Evolutionary conservation across 1,284 basidiomycete genomes (phyloP).

Genomic region (Earliella scabrosa): DNA sequence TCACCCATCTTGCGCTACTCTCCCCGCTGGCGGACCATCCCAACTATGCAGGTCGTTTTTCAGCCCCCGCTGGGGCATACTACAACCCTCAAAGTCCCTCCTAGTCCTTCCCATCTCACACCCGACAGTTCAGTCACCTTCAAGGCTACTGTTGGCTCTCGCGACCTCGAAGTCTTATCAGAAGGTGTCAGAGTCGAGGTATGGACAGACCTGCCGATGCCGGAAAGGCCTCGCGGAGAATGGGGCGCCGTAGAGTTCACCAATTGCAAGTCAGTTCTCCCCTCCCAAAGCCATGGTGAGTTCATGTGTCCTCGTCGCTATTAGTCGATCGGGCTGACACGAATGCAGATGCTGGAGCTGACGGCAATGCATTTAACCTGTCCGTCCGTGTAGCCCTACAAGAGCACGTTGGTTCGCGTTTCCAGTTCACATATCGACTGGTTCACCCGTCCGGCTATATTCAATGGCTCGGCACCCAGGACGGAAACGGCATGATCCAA

Average conservation of each 20-base stretch:
- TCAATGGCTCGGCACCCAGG: constrained; percentile 34
- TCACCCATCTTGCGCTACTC: too few relatives aligned
- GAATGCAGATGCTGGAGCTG: neutral
- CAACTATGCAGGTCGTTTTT: constrained; percentile 25
- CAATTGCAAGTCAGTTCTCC: neutral
- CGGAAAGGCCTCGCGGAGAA: constrained; percentile 22
- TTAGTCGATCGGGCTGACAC: constrained; percentile 6
- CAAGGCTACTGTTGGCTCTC: constrained; percentile 31
- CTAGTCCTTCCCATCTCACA: constrained; percentile 12
- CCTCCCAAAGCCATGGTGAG: neutral
- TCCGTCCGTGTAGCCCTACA: constrained; percentile 17
- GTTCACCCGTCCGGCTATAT: constrained; percentile 33
- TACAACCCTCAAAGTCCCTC: constrained; percentile 16
- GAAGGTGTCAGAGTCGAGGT: constrained; percentile 33
- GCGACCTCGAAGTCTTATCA: constrained; percentile 25
- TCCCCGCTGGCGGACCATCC: constrained; percentile 11
- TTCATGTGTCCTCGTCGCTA: too few relatives aligned
- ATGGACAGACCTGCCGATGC: constrained; percentile 34
- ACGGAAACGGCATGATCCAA: constrained; percentile 29
- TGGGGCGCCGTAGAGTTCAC: constrained; percentile 32
- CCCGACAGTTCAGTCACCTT: constrained; percentile 28
- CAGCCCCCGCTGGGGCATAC: constrained; percentile 24
- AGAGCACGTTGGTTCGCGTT: constrained; percentile 20
- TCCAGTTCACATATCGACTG: constrained; percentile 37
- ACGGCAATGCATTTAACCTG: constrained; percentile 18